A percentile compares a stretch with the other conserved stretches of the same genome.
These are phyloP conservation scores for Ceratobasidium sp. DNA, from an alignment of 1,284 basidiomycete species.

Conservation along the genomic window DNA sequence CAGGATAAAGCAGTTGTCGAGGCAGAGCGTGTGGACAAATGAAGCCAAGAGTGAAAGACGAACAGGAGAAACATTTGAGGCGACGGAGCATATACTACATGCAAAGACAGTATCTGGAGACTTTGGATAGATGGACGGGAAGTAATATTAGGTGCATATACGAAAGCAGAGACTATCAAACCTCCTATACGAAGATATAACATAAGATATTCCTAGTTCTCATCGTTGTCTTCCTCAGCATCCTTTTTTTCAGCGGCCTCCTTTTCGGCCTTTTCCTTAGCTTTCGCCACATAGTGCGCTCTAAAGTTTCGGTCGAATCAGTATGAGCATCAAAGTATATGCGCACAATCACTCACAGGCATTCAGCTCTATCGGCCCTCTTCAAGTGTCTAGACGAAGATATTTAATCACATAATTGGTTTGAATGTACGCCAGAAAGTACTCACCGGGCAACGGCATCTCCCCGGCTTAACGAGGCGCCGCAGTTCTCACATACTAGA, in stretches of 20 bases:
- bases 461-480: background rate
- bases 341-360: constrained; percentile 16
- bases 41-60: background rate
- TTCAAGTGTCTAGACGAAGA: constrained; percentile 17
- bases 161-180: background rate
- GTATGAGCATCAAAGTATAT: constrained; percentile 3
- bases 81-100: background rate
- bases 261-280: no score
- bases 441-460: constrained; percentile 20
- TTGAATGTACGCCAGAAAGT: no score
- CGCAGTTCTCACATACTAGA: background rate
- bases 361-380: constrained; percentile 5
- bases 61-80: background rate
- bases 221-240: no score
- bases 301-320: constrained; percentile 4
- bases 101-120: background rate
- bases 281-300: no score
- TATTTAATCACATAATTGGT: background rate
- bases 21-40: background rate
- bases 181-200: background rate
- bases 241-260: no score
- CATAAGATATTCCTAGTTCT: no score
- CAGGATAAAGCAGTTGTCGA: background rate
- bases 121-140: background rate
- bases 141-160: background rate